Percentiles rank a stretch among this genome's conserved stretches.
Evolutionary conservation across 306 rosid species (phyloP).

Genomic region (Vigna radiata): DNA sequence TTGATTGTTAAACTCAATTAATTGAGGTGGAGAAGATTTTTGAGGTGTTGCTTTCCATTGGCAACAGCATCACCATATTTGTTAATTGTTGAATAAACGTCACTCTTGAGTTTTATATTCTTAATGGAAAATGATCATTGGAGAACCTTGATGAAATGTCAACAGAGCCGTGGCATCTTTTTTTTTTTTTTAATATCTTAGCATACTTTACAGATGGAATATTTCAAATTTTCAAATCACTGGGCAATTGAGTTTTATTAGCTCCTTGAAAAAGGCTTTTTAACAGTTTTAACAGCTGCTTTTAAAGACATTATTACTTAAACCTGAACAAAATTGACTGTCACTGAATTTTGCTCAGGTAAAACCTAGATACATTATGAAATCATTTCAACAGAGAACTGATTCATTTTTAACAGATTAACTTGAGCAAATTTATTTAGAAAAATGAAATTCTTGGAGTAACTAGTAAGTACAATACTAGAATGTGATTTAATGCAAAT

Average conservation of each 20-base stretch:
- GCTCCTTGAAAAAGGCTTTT: conserved; percentile 2
- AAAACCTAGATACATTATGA: neutral
- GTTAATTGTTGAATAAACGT: conserved; percentile 49
- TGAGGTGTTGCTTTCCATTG: conserved; percentile 47
- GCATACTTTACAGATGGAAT: conserved; percentile 12
- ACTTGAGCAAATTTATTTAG: neutral
- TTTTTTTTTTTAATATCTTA: neutral
- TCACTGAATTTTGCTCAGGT: neutral
- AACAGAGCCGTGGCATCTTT: conserved; percentile 43
- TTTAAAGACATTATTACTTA: neutral
- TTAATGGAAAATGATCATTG: conserved; percentile 52
- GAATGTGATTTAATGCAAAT: neutral
- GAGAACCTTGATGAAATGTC: conserved; percentile 45
- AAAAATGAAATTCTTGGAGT: neutral
- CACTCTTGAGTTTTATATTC: conserved; percentile 47
- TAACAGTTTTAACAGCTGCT: neutral
- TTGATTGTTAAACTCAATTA: conserved; percentile 22
- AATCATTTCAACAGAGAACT: neutral
- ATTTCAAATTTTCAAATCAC: conserved; percentile 14
- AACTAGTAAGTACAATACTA: neutral
- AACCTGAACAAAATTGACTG: conserved; percentile 28
- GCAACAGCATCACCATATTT: conserved; percentile 46
- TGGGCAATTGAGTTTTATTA: neutral
- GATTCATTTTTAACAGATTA: neutral
- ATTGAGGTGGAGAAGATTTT: conserved; percentile 37